Evolutionary conservation across 345 rosid genomes (phyloP).

Genomic region (Rubroshorea leprosula): DNA sequence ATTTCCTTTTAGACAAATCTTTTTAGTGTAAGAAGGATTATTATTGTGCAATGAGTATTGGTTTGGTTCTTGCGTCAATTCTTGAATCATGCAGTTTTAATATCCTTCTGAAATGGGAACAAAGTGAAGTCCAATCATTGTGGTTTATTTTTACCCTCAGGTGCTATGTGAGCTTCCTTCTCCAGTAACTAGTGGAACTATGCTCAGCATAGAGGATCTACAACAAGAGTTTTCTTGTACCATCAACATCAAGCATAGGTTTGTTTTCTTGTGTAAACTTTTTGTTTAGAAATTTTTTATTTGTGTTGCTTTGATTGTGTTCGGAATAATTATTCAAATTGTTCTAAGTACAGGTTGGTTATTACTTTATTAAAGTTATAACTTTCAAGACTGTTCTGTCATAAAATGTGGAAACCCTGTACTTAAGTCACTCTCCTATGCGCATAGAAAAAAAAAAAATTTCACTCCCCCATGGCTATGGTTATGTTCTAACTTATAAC

Average conservation of each 20-base stretch:
- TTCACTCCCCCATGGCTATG: too few relatives aligned
- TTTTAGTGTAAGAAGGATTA: too few relatives aligned
- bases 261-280: too few relatives aligned
- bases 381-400: too few relatives aligned
- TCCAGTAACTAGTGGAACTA: conserved; percentile 64
- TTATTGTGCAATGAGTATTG: background rate
- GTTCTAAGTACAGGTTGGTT: too few relatives aligned
- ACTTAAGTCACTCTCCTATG: too few relatives aligned
- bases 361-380: too few relatives aligned
- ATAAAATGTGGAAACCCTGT: too few relatives aligned
- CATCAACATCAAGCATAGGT: conserved; percentile 90
- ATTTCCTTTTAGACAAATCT: background rate
- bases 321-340: too few relatives aligned
- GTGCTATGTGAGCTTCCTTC: conserved; percentile 70
- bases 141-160: conserved; percentile 31
- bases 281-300: too few relatives aligned
- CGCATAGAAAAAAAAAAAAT: too few relatives aligned
- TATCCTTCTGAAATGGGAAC: background rate
- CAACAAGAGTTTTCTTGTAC: conserved; percentile 84
- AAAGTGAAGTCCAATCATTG: background rate
- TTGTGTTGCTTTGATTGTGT: conserved; percentile 4
- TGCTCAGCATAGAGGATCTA: conserved; percentile 79
- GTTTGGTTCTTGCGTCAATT: background rate
- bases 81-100: background rate
- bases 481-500: too few relatives aligned